Percentiles rank a stretch among this genome's conserved stretches.
These are phyloP conservation scores for Fusarium domesticum DNA, from an alignment of 2,329 filamentous ascomycete genomes.

Conservation along the genomic window DNA sequence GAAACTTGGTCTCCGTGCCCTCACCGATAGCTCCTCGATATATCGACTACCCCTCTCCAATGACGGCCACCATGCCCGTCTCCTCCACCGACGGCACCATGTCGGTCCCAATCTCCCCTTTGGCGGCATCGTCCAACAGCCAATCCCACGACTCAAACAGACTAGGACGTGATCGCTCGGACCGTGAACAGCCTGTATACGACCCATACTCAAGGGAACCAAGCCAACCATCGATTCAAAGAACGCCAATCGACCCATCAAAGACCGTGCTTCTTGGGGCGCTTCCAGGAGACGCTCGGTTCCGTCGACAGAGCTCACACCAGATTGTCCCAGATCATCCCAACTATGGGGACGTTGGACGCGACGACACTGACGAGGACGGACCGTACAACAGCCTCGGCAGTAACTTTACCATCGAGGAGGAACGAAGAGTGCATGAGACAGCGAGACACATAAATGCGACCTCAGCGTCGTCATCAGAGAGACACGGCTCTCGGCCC, in stretches of 20 bases:
- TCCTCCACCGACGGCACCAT: constrained; percentile 12
- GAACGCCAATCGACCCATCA: constrained; percentile 50
- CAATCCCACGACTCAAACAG: constrained; percentile 10
- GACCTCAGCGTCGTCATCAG: constrained; percentile 2
- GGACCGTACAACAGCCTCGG: constrained; percentile 45
- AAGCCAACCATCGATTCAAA: constrained; percentile 36
- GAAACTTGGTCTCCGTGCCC: constrained; percentile 39
- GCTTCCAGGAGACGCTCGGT: constrained; percentile 46
- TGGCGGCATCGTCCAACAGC: constrained; percentile 10
- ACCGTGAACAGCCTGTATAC: constrained; percentile 5
- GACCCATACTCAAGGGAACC: constrained; percentile 1
- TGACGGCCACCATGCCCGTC: constrained; percentile 33
- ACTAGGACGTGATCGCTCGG: constrained; percentile 7
- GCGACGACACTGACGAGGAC: neutral
- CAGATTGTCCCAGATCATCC: constrained; percentile 3
- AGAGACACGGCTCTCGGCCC: too few relatives aligned
- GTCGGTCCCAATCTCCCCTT: constrained; percentile 18
- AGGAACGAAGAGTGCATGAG: constrained; percentile 38
- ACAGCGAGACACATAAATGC: constrained; percentile 26
- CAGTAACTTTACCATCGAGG: constrained; percentile 56
- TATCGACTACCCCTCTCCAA: constrained; percentile 43
- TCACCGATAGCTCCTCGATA: constrained; percentile 47
- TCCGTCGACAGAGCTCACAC: constrained; percentile 20
- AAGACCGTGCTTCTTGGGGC: constrained; percentile 55
- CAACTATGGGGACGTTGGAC: constrained; percentile 2